phyloP scores from a whole-genome alignment of 495 filamentous ascomycete genomes.

The Immersiella caudata region DNA sequence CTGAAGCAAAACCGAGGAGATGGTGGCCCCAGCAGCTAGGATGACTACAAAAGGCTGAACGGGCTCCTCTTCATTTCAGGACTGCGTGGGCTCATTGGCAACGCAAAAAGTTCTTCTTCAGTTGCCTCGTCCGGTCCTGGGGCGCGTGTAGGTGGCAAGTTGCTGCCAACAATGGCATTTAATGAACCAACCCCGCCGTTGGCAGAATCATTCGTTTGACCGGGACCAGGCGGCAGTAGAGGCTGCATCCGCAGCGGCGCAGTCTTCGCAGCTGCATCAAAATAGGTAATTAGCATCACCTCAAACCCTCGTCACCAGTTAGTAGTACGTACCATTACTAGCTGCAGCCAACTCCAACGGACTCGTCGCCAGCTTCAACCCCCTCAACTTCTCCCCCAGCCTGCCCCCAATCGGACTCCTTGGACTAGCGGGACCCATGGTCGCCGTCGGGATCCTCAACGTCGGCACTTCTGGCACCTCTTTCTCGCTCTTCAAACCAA shows the following conservation, averaged over 20 bases:
- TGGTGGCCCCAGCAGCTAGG: too few relatives aligned
- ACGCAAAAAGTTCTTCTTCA: slow-evolving; percentile 77
- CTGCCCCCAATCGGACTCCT: slow-evolving; percentile 65
- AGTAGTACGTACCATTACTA: slow-evolving; percentile 45
- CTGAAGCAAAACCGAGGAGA: too few relatives aligned
- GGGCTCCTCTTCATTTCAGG: slow-evolving; percentile 78
- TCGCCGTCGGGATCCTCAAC: slow-evolving; percentile 34
- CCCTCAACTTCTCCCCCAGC: slow-evolving; percentile 73
- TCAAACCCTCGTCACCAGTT: not conserved
- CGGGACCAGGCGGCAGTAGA: not conserved
- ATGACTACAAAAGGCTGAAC: slow-evolving; percentile 59
- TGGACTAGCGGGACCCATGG: slow-evolving; percentile 51
- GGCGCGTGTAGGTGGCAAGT: slow-evolving; percentile 32
- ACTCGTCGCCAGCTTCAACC: slow-evolving; percentile 73
- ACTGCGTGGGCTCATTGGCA: slow-evolving; percentile 76
- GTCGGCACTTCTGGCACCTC: slow-evolving; percentile 31
- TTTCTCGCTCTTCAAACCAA: slow-evolving; percentile 57
- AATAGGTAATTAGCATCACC: not conserved
- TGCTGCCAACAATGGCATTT: slow-evolving; percentile 49
- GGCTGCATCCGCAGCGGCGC: slow-evolving; percentile 23
- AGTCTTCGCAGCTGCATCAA: slow-evolving; percentile 26
- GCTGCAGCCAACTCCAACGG: slow-evolving; percentile 58
- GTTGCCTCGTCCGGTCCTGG: slow-evolving; percentile 40
- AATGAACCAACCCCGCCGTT: slow-evolving; percentile 45
- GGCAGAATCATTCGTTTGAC: slow-evolving; percentile 10